Evolutionary conservation across 1,284 basidiomycete species (phyloP).

Genomic region (Fomitiporia mediterranea): DNA sequence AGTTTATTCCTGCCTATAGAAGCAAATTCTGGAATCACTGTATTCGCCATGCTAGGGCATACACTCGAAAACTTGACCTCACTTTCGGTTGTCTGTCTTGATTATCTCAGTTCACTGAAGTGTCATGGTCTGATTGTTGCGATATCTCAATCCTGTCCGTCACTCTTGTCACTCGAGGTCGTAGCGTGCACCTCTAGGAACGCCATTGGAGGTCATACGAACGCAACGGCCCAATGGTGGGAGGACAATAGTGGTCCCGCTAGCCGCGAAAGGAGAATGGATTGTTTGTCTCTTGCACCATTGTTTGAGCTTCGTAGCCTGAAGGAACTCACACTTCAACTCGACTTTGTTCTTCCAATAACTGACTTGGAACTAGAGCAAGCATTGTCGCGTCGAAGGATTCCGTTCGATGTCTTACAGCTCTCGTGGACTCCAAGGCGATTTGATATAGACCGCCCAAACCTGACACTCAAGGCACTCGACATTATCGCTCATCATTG

Average conservation of each 20-base stretch:
- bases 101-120: background rate
- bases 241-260: background rate
- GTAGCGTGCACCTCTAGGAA: background rate
- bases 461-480: background rate
- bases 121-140: background rate
- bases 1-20: background rate
- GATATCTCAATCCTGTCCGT: background rate
- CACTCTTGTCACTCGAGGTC: background rate
- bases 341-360: background rate
- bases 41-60: background rate
- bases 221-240: background rate
- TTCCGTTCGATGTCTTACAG: background rate
- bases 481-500: background rate
- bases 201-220: background rate
- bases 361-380: background rate
- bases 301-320: background rate
- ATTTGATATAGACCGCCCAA: background rate
- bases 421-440: background rate
- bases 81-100: background rate
- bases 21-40: background rate
- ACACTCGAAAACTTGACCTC: background rate
- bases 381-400: background rate
- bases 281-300: background rate
- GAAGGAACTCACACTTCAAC: background rate
- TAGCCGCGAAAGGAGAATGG: background rate